phyloP scores from a whole-genome alignment of 2,329 filamentous ascomycete genomes.

The Fusarium bulbicola region DNA sequence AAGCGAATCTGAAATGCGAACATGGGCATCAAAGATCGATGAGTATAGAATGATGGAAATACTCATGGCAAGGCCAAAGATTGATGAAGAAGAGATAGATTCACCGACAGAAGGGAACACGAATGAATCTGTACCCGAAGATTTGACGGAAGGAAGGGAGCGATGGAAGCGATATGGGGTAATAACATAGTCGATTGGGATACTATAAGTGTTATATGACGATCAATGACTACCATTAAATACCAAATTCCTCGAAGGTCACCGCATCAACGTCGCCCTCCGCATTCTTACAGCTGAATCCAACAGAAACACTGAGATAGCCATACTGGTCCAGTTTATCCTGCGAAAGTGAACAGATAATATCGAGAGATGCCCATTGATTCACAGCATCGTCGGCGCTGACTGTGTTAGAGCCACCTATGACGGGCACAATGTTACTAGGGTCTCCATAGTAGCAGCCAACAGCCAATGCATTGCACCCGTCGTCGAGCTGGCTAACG shows the following conservation, averaged over 20 bases:
- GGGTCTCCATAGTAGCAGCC: background rate
- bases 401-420: too few species aligned
- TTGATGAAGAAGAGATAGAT: too few species aligned
- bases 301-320: background rate
- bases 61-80: too few species aligned
- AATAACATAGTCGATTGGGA: too few species aligned
- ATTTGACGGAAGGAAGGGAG: too few species aligned
- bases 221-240: background rate
- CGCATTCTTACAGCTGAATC: background rate
- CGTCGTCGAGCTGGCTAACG: accelerated
- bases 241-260: background rate
- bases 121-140: too few species aligned
- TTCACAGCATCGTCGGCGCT: accelerated
- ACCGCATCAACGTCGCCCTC: background rate
- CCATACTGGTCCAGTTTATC: background rate
- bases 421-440: accelerated
- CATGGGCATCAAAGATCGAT: background rate
- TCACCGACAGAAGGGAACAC: too few species aligned
- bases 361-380: background rate
- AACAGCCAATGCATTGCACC: background rate
- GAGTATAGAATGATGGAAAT: background rate
- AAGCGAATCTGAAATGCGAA: accelerated
- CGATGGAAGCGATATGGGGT: background rate
- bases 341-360: background rate
- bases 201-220: accelerated